Conservation (phyloP, 345 rosid species). For the Viola odorata region DNA sequence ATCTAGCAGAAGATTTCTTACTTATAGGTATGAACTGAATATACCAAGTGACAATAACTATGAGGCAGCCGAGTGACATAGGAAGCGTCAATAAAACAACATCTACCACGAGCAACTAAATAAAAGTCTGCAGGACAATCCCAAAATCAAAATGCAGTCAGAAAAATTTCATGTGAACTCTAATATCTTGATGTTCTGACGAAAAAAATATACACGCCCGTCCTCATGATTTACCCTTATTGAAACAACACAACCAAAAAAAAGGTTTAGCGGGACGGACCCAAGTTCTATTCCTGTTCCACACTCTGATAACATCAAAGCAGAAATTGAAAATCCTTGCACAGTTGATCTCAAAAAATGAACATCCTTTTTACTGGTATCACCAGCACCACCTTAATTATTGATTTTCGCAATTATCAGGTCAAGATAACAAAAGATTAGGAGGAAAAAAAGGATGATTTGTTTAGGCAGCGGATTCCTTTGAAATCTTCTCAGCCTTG, state of each 20-base stretch:
- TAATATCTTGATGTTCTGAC: neutral
- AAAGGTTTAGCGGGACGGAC: constrained; percentile 7
- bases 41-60: too few relatives aligned
- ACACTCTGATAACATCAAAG: constrained; percentile 14
- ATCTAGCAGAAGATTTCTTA: too few relatives aligned
- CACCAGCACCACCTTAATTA: constrained; percentile 16
- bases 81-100: neutral
- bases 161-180: neutral
- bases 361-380: constrained; percentile 20
- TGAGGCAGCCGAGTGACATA: neutral
- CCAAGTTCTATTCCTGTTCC: constrained; percentile 16
- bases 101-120: neutral
- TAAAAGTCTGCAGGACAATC: too few relatives aligned
- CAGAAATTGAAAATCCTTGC: neutral
- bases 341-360: constrained; percentile 18
- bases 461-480: constrained; percentile 48
- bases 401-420: constrained; percentile 15
- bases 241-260: constrained; percentile 5
- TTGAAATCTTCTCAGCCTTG: constrained; percentile 78
- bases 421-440: constrained; percentile 3
- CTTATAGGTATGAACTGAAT: too few relatives aligned
- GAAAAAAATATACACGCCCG: constrained; percentile 16
- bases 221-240: constrained; percentile 17
- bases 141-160: neutral
- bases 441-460: neutral